phyloP scores from a whole-genome alignment of 441 rosid species.

The Omphalea diandra region DNA sequence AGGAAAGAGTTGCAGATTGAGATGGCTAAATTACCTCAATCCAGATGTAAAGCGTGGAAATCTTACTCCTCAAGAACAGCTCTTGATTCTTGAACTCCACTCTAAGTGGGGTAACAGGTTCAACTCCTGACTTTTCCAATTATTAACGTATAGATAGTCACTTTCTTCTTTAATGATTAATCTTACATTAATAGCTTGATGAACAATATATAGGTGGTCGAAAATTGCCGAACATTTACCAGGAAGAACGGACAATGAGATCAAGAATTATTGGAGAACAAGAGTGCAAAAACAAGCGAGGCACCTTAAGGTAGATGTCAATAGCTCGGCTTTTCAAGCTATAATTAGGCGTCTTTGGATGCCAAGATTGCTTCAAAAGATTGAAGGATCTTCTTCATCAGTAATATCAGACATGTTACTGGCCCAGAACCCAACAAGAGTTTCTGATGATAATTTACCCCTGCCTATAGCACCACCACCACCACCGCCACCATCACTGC shows the following conservation, averaged over 20 bases:
- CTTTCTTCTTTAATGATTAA: too few relatives aligned
- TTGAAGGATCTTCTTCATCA: constrained; percentile 23
- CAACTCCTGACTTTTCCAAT: too few relatives aligned
- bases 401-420: not conserved
- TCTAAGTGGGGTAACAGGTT: constrained; percentile 56
- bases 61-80: constrained; percentile 46
- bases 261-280: constrained; percentile 83
- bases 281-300: constrained; percentile 69
- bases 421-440: constrained; percentile 11
- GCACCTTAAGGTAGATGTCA: constrained; percentile 52
- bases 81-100: constrained; percentile 50
- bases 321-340: constrained; percentile 49
- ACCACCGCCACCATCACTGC: constrained; percentile 3
- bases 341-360: constrained; percentile 42
- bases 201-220: constrained; percentile 54
- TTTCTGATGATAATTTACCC: constrained; percentile 9
- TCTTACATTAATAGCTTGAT: not conserved
- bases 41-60: constrained; percentile 61
- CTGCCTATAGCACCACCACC: constrained; percentile 1
- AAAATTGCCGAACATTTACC: constrained; percentile 73
- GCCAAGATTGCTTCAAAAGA: constrained; percentile 53
- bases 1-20: constrained; percentile 58
- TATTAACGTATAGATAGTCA: too few relatives aligned
- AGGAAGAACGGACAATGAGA: constrained; percentile 75
- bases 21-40: constrained; percentile 61